Evolutionary conservation across 352 stramenopile species (phyloP).

Genomic region (Phytophthora kernoviae): DNA sequence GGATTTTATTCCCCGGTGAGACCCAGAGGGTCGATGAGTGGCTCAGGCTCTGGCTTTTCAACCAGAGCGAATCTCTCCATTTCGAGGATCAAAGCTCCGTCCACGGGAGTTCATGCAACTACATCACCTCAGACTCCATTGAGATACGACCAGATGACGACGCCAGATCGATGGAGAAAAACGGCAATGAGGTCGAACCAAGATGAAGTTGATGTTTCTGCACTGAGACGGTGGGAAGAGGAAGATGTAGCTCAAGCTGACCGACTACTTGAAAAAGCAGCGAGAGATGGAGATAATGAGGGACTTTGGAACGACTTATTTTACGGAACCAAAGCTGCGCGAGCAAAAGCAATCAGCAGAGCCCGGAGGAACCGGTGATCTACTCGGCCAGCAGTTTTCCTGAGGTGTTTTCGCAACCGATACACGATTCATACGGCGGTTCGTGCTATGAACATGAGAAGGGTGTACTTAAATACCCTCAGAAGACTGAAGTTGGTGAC

Average conservation of each 20-base stretch:
- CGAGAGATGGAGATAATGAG: constrained; percentile 27
- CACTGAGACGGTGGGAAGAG: constrained; percentile 25
- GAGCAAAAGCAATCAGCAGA: constrained; percentile 15
- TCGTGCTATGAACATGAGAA: constrained; percentile 17
- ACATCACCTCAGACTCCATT: constrained; percentile 4
- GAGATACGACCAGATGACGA: constrained; percentile 36
- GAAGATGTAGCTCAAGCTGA: constrained; percentile 32
- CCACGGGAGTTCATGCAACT: constrained; percentile 4
- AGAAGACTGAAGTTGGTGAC: not conserved
- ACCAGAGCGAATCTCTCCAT: constrained; percentile 20
- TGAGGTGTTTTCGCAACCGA: constrained; percentile 19
- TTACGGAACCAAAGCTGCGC: constrained; percentile 32
- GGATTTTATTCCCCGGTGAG: constrained; percentile 46
- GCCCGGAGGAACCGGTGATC: constrained; percentile 14
- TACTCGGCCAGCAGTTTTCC: constrained; percentile 34
- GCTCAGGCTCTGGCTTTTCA: constrained; percentile 16
- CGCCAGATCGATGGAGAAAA: constrained; percentile 35
- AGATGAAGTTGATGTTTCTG: constrained; percentile 20
- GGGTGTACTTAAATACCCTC: constrained; percentile 2
- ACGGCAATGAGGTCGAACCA: constrained; percentile 34
- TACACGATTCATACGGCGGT: constrained; percentile 10
- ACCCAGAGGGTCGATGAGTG: constrained; percentile 19
- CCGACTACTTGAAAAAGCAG: constrained; percentile 31
- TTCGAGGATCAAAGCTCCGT: constrained; percentile 29
- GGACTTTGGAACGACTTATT: constrained; percentile 49